A percentile compares a stretch with the other conserved stretches of the same genome.
These are phyloP conservation scores for Fusarium luffae DNA, from an alignment of 2,329 filamentous ascomycete species.

Conservation along the genomic window DNA sequence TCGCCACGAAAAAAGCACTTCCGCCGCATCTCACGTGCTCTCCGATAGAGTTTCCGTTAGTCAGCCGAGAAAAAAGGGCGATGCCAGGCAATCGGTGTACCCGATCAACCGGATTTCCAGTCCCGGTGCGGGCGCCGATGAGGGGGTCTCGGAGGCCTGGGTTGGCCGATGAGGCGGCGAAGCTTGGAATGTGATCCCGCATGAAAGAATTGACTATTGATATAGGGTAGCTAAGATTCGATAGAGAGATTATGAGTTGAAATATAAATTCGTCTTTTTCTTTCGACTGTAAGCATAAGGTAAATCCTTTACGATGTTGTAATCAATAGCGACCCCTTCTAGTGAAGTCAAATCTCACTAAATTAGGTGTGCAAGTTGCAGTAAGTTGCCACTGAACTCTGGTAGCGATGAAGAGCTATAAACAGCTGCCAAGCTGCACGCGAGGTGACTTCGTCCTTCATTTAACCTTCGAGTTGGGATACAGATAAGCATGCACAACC, in stretches of 20 bases:
- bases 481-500: no score
- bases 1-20: constrained; percentile 19
- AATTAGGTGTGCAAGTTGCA: no score
- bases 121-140: constrained; percentile 9
- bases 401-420: accelerated
- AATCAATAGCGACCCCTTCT: no score
- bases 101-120: constrained; percentile 7
- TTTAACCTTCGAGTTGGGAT: no score
- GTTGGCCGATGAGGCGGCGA: background rate
- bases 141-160: constrained; percentile 16
- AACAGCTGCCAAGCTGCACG: no score
- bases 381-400: no score
- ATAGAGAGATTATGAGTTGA: background rate
- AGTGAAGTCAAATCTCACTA: no score
- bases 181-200: constrained; percentile 24
- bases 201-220: background rate
- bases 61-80: background rate
- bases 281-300: no score
- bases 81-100: background rate
- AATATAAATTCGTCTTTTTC: no score
- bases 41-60: constrained; percentile 8
- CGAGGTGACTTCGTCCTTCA: no score
- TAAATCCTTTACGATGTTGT: no score
- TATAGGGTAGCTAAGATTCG: background rate
- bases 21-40: constrained; percentile 16